Conservation (phyloP, 1,139 yeast species). For the Waltiozyma sp. region DNA sequence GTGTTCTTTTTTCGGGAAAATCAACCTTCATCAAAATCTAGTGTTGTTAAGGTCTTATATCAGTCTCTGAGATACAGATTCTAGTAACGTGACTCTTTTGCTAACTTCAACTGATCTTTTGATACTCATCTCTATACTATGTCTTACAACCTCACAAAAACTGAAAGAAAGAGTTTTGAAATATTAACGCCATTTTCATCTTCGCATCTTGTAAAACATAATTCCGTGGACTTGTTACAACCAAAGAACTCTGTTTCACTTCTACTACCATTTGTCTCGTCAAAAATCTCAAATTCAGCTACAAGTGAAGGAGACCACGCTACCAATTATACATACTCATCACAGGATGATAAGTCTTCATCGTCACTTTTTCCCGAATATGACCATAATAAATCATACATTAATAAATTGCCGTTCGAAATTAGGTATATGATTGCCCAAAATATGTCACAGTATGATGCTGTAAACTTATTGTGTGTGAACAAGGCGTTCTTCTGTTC, state of each 20-base stretch:
- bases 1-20: no score
- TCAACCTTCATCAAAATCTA: no score
- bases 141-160: not conserved
- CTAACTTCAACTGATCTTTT: not conserved
- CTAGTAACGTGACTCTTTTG: no score
- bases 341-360: not conserved
- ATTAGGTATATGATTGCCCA: conserved; percentile 25
- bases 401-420: conserved; percentile 27
- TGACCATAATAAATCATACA: not conserved
- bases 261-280: not conserved
- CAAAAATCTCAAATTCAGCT: not conserved
- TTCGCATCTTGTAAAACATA: not conserved
- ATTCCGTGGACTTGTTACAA: not conserved
- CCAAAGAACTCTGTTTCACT: not conserved
- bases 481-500: conserved; percentile 23
- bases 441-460: conserved; percentile 32
- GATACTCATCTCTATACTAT: no score
- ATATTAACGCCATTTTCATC: not conserved
- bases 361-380: not conserved
- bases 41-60: no score
- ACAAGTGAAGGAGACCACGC: not conserved
- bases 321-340: not conserved
- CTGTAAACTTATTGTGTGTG: conserved; percentile 26
- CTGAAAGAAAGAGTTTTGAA: not conserved
- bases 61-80: no score